Evolutionary conservation across 139 green algal genomes (phyloP), one percentile per base, ranked within the genome.

Genomic region (Chlorella sp.): DNA sequence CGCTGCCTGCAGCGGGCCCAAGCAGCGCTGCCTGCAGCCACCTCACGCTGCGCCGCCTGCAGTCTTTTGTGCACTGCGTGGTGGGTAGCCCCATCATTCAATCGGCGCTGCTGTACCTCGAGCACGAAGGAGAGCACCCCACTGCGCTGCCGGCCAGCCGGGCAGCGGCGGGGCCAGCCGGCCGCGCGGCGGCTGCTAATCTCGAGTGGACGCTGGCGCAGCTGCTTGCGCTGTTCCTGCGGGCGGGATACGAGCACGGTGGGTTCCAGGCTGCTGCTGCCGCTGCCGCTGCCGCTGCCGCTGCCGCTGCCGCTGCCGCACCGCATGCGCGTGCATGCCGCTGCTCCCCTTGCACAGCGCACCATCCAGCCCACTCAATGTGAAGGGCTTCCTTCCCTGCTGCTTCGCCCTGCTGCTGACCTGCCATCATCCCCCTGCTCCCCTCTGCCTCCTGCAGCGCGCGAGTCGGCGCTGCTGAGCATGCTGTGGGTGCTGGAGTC

Each of bases 51-150:
- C 70, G 13, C 39, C 70, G 70, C 70, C 39, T 44, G 12, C 70
- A 12, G 39, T 36, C 70, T 9, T 78, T 78, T 78, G 70, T 78
- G 39, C 39, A 47, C 26, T 32, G 41, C 26, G 41, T 38, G 21
- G 44, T 2, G 11, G 12, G 12, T 0, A 60, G 39, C 39, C 39
- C 26, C 0, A 20, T 32, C 17, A 9, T 78, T 21, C 39, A 78
- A 25, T 78, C 70, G 39, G 70, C 70, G 7, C 70, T 78, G 39
- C 70, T 78, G 70, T 78, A 28, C 4, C 26, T 78, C 25, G 70
- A 78, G 70, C 70, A 60, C 23, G 9, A 13, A 3, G 70, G 70
- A 25, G 32, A 26, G 39, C 70, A 78, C 70, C 70, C 70, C 12
- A 15, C 39, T 21, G 51, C 51, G 51, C 51, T 60, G 51, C 51